Evolutionary conservation across 108 stramenopile species (phyloP).

Genomic region (Chaetoceros muelleri): DNA sequence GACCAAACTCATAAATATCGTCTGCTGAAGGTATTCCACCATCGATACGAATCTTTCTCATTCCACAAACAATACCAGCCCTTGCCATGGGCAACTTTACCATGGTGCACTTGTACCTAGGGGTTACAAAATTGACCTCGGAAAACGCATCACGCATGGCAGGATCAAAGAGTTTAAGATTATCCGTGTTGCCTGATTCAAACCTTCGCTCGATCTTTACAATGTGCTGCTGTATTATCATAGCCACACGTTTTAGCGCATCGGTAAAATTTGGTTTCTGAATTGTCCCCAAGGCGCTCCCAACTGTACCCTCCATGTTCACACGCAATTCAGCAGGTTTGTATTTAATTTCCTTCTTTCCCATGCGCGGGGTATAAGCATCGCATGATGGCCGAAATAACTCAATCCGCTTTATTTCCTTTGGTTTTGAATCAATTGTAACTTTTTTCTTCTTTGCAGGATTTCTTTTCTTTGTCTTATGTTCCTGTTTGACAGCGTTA

Average conservation of each 20-base stretch:
- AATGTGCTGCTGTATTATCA: conserved; percentile 82
- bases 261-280: conserved; percentile 78
- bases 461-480: conserved; percentile 10
- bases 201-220: conserved; percentile 79
- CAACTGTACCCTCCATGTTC: conserved; percentile 40
- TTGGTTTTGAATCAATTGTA: conserved; percentile 9
- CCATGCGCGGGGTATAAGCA: conserved; percentile 81
- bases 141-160: conserved; percentile 63
- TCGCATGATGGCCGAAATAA: conserved; percentile 79
- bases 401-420: conserved; percentile 27
- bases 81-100: conserved; percentile 78
- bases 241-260: conserved; percentile 79
- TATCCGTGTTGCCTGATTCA: conserved; percentile 29
- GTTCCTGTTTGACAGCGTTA: conserved; percentile 5
- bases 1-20: conserved; percentile 85
- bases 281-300: conserved; percentile 71
- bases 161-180: conserved; percentile 42
- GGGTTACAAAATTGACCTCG: conserved; percentile 60
- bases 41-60: conserved; percentile 50
- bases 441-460: conserved; percentile 8
- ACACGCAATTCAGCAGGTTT: conserved; percentile 54
- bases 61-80: conserved; percentile 57
- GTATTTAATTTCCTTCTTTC: conserved; percentile 52
- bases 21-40: conserved; percentile 59
- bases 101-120: conserved; percentile 70